phyloP scores from a whole-genome alignment of 2,329 filamentous ascomycete species.

The Lasiodiplodia citricola region DNA sequence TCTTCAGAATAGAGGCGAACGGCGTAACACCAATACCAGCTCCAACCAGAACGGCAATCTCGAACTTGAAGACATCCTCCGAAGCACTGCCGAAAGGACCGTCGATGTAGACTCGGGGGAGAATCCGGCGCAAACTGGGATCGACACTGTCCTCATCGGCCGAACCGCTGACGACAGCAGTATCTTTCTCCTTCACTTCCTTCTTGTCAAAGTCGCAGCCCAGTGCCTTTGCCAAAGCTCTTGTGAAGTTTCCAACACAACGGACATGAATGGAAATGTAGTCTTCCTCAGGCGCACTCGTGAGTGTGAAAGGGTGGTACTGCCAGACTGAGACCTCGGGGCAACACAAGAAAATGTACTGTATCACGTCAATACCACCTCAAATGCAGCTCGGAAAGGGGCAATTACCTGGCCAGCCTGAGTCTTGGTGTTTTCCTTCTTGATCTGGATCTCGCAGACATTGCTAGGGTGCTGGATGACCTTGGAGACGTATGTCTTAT shows the following conservation, averaged over 20 bases:
- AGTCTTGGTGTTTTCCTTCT: constrained; percentile 85
- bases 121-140: constrained; percentile 71
- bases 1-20: constrained; percentile 68
- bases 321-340: constrained; percentile 87
- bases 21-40: constrained; percentile 59
- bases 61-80: constrained; percentile 80
- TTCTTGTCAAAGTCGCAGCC: constrained; percentile 73
- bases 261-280: constrained; percentile 88
- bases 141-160: constrained; percentile 65
- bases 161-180: constrained; percentile 72
- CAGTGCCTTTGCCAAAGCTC: constrained; percentile 68
- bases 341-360: constrained; percentile 88
- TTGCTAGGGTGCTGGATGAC: constrained; percentile 89
- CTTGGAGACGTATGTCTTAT: constrained; percentile 87
- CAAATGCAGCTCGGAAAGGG: constrained; percentile 48
- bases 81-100: constrained; percentile 86
- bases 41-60: constrained; percentile 57
- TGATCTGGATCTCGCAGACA: constrained; percentile 89
- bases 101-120: constrained; percentile 82
- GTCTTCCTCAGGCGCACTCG: constrained; percentile 85
- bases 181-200: constrained; percentile 46
- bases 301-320: constrained; percentile 86
- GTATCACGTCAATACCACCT: neutral
- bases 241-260: constrained; percentile 82
- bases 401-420: constrained; percentile 60